Evolutionary conservation across 202 grass and related monocot species (phyloP), one percentile per base, ranked within the genome.

Genomic region (Schoenoplectus tabernaemontani): DNA sequence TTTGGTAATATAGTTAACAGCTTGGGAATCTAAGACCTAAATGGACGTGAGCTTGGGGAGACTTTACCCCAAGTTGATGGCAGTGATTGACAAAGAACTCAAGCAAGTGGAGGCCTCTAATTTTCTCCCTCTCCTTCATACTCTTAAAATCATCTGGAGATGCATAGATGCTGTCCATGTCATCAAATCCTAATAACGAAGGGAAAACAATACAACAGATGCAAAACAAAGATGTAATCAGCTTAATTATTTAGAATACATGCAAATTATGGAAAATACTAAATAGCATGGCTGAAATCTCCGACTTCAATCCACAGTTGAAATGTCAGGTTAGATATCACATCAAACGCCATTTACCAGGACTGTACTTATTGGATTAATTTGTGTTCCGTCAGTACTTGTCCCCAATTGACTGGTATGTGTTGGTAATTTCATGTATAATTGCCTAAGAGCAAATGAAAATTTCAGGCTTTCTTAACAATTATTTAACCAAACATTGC

Each of bases 31-130:
- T 4, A 0, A 56, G 17, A 13, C 17, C 54, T 76, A 56, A 37
- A 47, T 65, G 23, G 64, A 64, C 65, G 9, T 30, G 57, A 79
- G 36, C 24, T 15, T 46, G 43, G 19, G 57, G 50, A 79, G 11
- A 78, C 54, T 34, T 81, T 92, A 98, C 96, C 90, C 88, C 90
- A 78, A 86, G 2, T 58, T 91, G 80, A 93, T 98, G 96, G 76
- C 89, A 95, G 48, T 84, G 75, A 78, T 90, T 88, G 64, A 95
- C 91, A 24, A 98, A 98, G 85, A 85, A 88, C 63, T 98, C 89
- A 78, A 98, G 91, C 85, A 98, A 90, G 79, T 98, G 89, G 89
- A 91, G 78, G 59, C 96, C 96, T 90, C 88, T 98, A 89, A 88
- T 87, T 82, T 78, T 98, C 59, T 98, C 85, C 80, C 83, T 95